Base-by-base conservation (phyloP, 1,284 basidiomycete species). In the Naganishia sp. region DNA sequence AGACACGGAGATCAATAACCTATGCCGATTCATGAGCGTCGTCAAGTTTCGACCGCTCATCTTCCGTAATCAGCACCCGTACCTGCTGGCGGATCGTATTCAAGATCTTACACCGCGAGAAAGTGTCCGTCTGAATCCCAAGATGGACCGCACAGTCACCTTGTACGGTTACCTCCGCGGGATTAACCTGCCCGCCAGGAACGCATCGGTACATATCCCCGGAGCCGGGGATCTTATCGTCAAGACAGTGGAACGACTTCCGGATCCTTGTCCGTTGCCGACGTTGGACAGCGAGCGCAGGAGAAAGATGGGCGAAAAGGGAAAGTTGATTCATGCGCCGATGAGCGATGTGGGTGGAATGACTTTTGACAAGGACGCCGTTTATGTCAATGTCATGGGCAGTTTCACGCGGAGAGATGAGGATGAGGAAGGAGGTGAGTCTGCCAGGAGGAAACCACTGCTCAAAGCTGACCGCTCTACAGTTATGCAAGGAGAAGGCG, bases 331-430 rank as follows among this genome's bases (percentile, higher is more conserved):
- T 7, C 93, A 99, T 78, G 96, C 96, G 7, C 96, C 96, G 0
- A 98, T 99, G 95, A 95, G 92, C 76, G 95, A 97, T 74, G 90
- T 98, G 2, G 95, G 95, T 23, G 96, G 95, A 9, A 87, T 99
- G 68, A 88, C 92, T 81, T 98, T 96, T 75, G 96, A 99, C 82
- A 98, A 98, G 79, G 96, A 99, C 74, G 93, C 94, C 0, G 94
- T 99, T 2, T 99, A 92, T 83, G 90, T 99, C 72, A 98, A 97
- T 75, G 94, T 98, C 3, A 91, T 92, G 3, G 96, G 96, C 1
- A 94, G 85, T 74, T 99, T 99, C 74, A 89, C 91, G 5, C 84
- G 88, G 66, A 77, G 80, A 54, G 79, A 78, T 49, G 79, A 78
- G 56, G 80, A 79, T 65, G 77, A 79, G 65, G 78, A 74, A 41